Percentiles rank a stretch among this genome's conserved stretches.
phyloP scores from a whole-genome alignment of 306 rosid genomes.

The Argentina anserina region DNA sequence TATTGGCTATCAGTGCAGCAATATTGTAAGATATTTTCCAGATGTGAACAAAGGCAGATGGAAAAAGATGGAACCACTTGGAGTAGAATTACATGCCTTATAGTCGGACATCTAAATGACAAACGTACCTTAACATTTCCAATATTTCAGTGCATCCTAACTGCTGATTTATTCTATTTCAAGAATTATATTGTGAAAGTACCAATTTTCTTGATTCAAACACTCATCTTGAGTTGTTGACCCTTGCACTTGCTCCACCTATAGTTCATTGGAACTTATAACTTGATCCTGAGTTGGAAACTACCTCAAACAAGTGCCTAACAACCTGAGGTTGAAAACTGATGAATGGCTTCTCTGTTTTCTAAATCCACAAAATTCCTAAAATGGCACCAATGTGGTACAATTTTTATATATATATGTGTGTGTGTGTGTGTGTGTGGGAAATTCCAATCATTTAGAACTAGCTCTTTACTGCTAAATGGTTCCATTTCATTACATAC shows the following conservation, averaged over 20 bases:
- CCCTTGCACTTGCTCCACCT: neutral
- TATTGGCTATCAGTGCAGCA: neutral
- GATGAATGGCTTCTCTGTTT: neutral
- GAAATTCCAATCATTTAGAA: neutral
- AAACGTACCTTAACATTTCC: neutral
- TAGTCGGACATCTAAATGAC: neutral
- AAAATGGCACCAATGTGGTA: neutral
- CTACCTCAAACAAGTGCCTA: neutral
- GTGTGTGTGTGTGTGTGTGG: too few relatives aligned
- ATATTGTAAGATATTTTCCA: neutral
- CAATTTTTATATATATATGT: too few relatives aligned
- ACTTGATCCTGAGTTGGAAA: neutral
- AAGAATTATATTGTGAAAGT: neutral
- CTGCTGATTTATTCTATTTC: neutral
- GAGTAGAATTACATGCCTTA: neutral
- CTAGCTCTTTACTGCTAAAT: neutral
- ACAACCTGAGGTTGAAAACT: neutral
- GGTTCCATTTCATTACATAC: neutral
- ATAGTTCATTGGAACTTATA: neutral
- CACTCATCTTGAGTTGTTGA: neutral
- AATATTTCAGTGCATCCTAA: neutral
- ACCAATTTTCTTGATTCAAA: neutral
- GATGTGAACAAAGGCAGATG: neutral
- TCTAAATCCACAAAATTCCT: neutral
- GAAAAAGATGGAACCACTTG: neutral